Evolutionary conservation across 208 protist genomes (phyloP).

Genomic region (Acanthamoeba triangularis): DNA sequence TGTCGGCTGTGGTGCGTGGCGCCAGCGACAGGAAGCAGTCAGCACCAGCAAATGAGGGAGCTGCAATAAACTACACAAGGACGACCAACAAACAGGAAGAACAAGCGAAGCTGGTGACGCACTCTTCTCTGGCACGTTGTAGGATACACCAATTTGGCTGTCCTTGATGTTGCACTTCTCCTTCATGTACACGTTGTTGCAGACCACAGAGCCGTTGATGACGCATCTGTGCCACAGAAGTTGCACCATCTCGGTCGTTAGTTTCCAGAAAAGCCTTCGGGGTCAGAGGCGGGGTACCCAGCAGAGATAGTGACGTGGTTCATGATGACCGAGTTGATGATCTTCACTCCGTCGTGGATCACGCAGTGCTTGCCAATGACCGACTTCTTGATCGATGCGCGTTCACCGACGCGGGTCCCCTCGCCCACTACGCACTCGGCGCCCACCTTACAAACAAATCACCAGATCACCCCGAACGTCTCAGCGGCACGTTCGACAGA

Average conservation of each 20-base stretch:
- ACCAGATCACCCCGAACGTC: background rate
- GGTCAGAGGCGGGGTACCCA: constrained; percentile 33
- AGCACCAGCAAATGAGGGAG: background rate
- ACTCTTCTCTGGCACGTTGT: constrained; percentile 74
- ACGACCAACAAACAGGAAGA: background rate
- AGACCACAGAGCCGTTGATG: constrained; percentile 67
- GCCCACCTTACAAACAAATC: constrained; percentile 65
- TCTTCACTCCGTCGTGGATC: constrained; percentile 86
- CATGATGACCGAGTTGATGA: constrained; percentile 91
- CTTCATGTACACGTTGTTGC: constrained; percentile 77
- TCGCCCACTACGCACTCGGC: constrained; percentile 88
- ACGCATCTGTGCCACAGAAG: constrained; percentile 7
- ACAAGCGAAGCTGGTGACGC: background rate
- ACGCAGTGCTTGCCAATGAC: constrained; percentile 89
- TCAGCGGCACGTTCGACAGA: background rate
- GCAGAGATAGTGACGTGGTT: constrained; percentile 89
- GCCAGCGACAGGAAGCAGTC: background rate
- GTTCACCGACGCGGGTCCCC: constrained; percentile 75
- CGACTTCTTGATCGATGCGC: constrained; percentile 86
- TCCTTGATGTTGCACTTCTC: constrained; percentile 78
- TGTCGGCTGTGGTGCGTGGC: constrained; percentile 36
- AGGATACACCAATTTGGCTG: constrained; percentile 72
- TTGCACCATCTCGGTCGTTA: background rate
- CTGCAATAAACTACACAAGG: background rate
- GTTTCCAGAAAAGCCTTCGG: background rate